These are phyloP conservation scores for Pythium brassicae DNA, from an alignment of 352 stramenopile species.

Conservation along the genomic window DNA sequence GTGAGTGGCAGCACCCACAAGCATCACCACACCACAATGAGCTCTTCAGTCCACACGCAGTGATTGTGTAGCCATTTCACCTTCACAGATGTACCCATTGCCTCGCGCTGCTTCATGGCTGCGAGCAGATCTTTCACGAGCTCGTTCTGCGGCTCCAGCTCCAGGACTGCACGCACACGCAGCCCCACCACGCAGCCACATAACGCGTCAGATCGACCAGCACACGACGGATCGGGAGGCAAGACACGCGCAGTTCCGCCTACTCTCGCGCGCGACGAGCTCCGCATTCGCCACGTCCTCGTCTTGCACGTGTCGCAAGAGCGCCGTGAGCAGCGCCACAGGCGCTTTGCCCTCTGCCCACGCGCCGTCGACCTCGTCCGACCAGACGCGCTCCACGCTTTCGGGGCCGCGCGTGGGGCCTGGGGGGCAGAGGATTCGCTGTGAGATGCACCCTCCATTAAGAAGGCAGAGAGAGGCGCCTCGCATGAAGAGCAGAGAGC, in stretches of 20 bases:
- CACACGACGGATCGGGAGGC: no score
- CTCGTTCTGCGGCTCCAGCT: constrained; percentile 49
- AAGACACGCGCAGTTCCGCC: no score
- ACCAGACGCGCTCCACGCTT: constrained; percentile 50
- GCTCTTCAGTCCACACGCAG: neutral
- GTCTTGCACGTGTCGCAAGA: constrained; percentile 55
- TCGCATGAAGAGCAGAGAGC: neutral
- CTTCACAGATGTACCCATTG: constrained; percentile 26
- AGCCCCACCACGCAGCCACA: neutral
- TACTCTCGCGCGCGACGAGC: constrained; percentile 40
- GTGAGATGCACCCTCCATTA: no score
- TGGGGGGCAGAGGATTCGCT: no score
- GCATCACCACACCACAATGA: neutral
- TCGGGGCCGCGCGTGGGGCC: constrained; percentile 28
- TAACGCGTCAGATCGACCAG: no score
- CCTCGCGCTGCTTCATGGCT: constrained; percentile 56
- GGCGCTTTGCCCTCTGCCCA: constrained; percentile 61
- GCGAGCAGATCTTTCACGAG: constrained; percentile 61
- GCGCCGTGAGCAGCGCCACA: constrained; percentile 46
- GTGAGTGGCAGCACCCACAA: neutral
- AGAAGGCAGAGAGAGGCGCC: neutral
- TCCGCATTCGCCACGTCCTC: constrained; percentile 49
- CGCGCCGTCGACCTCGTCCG: constrained; percentile 53
- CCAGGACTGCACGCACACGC: constrained; percentile 31
- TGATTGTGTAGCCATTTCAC: neutral